A percentile compares a stretch with the other conserved stretches of the same genome.
phyloP scores from a whole-genome alignment of 2,329 filamentous ascomycete genomes.

The Cercospora sp. region DNA sequence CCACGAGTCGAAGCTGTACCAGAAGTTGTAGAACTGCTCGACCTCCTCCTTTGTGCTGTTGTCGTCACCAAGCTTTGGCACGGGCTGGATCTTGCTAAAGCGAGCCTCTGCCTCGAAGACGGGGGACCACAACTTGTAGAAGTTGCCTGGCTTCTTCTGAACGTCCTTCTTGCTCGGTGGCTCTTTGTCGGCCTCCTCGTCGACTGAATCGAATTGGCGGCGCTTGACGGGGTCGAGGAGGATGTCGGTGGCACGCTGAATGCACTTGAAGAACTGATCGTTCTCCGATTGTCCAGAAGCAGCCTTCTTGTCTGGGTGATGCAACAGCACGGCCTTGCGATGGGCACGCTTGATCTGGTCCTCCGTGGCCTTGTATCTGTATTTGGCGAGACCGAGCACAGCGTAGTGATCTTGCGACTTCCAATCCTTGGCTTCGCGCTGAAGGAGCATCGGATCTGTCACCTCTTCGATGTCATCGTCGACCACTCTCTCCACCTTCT shows the following conservation, averaged over 20 bases:
- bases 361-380: slow-evolving; percentile 88
- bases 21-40: slow-evolving; percentile 98
- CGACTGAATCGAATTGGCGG: slow-evolving; percentile 93
- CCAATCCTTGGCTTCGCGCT: slow-evolving; percentile 97
- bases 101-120: slow-evolving; percentile 90
- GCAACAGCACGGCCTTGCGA: slow-evolving; percentile 98
- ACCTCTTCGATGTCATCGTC: slow-evolving; percentile 88
- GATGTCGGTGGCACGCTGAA: slow-evolving; percentile 95
- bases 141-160: slow-evolving; percentile 71
- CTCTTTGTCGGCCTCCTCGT: slow-evolving; percentile 88
- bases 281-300: slow-evolving; percentile 83
- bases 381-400: slow-evolving; percentile 87
- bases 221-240: slow-evolving; percentile 89
- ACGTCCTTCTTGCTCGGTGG: slow-evolving; percentile 89
- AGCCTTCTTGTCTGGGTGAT: slow-evolving; percentile 98
- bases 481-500: slow-evolving; percentile 94
- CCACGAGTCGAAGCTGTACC: slow-evolving; percentile 99
- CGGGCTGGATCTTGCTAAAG: slow-evolving; percentile 88
- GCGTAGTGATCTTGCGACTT: slow-evolving; percentile 99
- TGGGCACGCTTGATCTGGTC: slow-evolving; percentile 99
- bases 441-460: slow-evolving; percentile 89
- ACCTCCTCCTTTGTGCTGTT: slow-evolving; percentile 86
- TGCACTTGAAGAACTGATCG: slow-evolving; percentile 99
- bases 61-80: slow-evolving; percentile 80
- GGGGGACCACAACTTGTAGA: slow-evolving; percentile 89